phyloP scores from a whole-genome alignment of 2,329 filamentous ascomycete species.

The Fusarium proliferatum region DNA sequence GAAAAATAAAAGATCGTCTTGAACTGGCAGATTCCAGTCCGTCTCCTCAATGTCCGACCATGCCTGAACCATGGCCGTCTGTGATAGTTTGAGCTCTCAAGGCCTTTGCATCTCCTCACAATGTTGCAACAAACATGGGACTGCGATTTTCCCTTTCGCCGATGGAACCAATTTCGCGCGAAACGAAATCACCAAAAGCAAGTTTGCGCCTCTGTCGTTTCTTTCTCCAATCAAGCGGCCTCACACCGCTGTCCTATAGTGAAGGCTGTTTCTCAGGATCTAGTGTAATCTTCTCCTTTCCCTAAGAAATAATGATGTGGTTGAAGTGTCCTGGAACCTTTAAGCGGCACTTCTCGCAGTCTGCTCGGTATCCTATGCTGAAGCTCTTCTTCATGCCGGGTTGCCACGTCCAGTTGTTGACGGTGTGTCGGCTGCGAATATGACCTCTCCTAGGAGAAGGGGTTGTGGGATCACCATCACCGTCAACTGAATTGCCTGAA shows the following conservation, averaged over 20 bases:
- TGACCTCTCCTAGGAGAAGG: slow-evolving; percentile 66
- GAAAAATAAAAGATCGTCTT: slow-evolving; percentile 18
- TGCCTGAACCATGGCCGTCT: neutral
- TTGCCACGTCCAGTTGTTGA: slow-evolving; percentile 70
- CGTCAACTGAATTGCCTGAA: slow-evolving; percentile 41
- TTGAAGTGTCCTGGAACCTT: slow-evolving; percentile 84
- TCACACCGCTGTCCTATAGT: slow-evolving; percentile 45
- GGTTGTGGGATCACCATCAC: slow-evolving; percentile 53
- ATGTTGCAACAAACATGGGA: neutral
- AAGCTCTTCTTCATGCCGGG: slow-evolving; percentile 76
- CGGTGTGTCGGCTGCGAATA: slow-evolving; percentile 67
- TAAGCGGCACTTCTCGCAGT: slow-evolving; percentile 81
- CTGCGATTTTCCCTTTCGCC: neutral
- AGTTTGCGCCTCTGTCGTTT: slow-evolving; percentile 20
- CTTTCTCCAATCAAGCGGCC: slow-evolving; percentile 39
- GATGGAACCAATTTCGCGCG: neutral
- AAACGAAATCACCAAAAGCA: neutral
- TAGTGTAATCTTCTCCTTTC: slow-evolving; percentile 42
- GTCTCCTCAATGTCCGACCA: neutral
- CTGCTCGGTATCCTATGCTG: slow-evolving; percentile 81
- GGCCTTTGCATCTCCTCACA: neutral
- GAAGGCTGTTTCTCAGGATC: slow-evolving; percentile 35
- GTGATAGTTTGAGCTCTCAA: neutral
- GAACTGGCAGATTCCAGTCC: slow-evolving; percentile 2
- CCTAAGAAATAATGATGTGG: slow-evolving; percentile 77